Base-by-base conservation (phyloP, 768 basidiomycete species). In the Calocybe gangraenosa region DNA sequence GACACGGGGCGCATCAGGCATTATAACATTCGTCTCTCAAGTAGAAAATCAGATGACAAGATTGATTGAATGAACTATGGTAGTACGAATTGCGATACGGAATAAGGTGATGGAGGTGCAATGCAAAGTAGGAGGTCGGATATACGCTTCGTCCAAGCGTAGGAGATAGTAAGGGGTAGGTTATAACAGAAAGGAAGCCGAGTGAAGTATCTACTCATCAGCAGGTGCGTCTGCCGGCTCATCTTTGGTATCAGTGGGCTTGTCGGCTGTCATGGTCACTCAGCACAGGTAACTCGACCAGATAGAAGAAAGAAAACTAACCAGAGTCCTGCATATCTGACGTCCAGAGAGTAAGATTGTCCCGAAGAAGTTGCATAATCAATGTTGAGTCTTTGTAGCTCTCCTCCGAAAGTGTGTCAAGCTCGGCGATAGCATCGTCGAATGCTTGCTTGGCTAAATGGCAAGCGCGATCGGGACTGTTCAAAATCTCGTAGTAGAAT, bases 401-500 rank as follows among this genome's bases (percentile, higher is more conserved):
- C 78, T 97, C 94, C 73, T 97, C 95, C 59, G 90, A 93, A 44
- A 98, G 82, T 18, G 94, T 97, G 76, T 98, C 94, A 61, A 97
- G 91, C 73, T 98, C 94, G 56, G 94, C 93, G 65, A 98, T 97
- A 37, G 95, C 95, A 66, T 97, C 94, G 53, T 97, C 94, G 68
- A 98, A 98, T 7, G 95, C 94, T 70, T 96, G 92, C 76, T 98
- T 98, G 66, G 94, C 94, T 56, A 97, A 87, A 64, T 94, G 91
- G 76, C 94, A 96, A 41, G 95, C 95, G 68, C 92, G 91, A 70
- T 96, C 94, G 56, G 95, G 93, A 69, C 87, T 89, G 82, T 96
- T 96, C 68, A 96, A 84, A 66, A 97, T 96, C 71, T 97, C 94
- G 74, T 96, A 96, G 81, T 97, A 97, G 81, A 98, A 97, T 40